Conservation (phyloP, 805 yeast species). For the Brettanomyces naardenensis region DNA sequence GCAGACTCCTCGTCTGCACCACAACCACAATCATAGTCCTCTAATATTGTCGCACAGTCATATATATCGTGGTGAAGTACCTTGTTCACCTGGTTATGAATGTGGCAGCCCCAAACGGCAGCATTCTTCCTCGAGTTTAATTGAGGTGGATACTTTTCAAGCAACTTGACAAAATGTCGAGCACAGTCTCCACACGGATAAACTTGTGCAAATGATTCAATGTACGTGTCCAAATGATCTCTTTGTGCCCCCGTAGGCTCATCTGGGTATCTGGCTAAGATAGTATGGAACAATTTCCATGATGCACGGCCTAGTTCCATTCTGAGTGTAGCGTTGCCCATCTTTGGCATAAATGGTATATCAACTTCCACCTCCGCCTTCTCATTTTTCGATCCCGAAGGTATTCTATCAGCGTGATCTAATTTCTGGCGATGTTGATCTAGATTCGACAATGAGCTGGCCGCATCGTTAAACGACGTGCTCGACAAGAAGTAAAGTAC, state of each 20-base stretch:
- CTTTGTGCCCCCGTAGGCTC: conserved; percentile 59
- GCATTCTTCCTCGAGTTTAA: conserved; percentile 68
- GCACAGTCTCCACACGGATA: conserved; percentile 99
- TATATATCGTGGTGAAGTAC: conserved; percentile 60
- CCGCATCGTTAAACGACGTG: not conserved
- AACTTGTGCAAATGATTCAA: conserved; percentile 76
- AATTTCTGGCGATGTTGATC: not conserved
- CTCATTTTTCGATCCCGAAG: not conserved
- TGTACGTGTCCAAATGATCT: conserved; percentile 52
- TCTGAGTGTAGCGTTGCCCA: conserved; percentile 63
- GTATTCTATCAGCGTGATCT: not conserved
- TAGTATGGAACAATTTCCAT: conserved; percentile 89
- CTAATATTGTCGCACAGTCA: conserved; percentile 79
- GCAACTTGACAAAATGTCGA: conserved; percentile 68
- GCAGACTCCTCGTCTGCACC: conserved; percentile 59
- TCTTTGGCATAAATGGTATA: conserved; percentile 74
- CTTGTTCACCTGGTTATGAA: conserved; percentile 82
- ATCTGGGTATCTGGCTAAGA: conserved; percentile 88
- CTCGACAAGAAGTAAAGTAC: conserved; percentile 1
- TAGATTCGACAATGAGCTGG: not conserved
- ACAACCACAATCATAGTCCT: conserved; percentile 96
- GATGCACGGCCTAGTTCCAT: conserved; percentile 88
- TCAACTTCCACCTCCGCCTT: conserved; percentile 5
- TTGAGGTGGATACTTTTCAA: conserved; percentile 79
- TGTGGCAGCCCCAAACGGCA: conserved; percentile 92